Base-by-base conservation (phyloP, 2,329 filamentous ascomycete species). In the Paraphaeosphaeria sporulosa region DNA sequence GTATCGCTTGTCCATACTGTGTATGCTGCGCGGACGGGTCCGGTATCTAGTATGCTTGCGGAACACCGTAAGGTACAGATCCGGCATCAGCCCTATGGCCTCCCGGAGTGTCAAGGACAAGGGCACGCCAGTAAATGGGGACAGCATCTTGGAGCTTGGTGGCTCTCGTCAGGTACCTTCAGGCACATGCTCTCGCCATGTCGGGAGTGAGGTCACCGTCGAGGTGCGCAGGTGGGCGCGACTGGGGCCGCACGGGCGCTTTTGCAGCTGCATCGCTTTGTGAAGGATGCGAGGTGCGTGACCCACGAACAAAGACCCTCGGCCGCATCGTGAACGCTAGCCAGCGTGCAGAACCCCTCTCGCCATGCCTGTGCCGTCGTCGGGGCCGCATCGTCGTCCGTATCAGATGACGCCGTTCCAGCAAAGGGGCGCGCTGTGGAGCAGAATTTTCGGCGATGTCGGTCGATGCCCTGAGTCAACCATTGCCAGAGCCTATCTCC, bases 391-490 rank as follows among this genome's bases (percentile, higher is more conserved):
- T 53, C 57, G 57, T 44, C 64, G 64, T 58, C 64, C 65, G 60
- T 59, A 53, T 46, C 47, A 23, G 19, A 21, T 36, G 38, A 51
- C 57, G 58, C 53, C 25, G 52, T 67, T 47, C 57, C 58, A 66
- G 55, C 59, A 66, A 59, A 50, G 63, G 62, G 65, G 58, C 63
- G 51, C 66, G 58, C 61, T 58, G 62, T 62, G 63, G 47, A 36
- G 65, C 48, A 63, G 64, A 67, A 64, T 68, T 68, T 61, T 70
- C 66, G 64, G 68, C 54, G 38, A 58, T 62, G 58, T 59, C 66
- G 38, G 56, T 64, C 49, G 60, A 64, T 61, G 25, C 65, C 40
- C 69, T 59, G 71, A 74, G 69, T 73, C 71, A 72, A 64, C 62
- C 68, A 53, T 51, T 55, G 60, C 63, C 64, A 63, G 59, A 57